Evolutionary conservation across 306 rosid species (phyloP).

Genomic region (Ceratonia siliqua): DNA sequence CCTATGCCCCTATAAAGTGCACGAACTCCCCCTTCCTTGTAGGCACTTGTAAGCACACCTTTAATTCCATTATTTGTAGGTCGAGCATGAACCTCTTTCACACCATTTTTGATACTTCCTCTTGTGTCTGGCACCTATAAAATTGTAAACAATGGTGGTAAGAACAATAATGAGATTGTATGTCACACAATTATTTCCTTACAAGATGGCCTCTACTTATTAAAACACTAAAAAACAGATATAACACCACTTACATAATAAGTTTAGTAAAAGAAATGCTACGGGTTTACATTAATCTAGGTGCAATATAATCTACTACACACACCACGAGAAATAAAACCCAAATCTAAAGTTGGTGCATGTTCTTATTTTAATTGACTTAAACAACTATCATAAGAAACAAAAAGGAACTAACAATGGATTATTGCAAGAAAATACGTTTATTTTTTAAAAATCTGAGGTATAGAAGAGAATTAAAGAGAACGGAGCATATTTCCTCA

Average conservation of each 20-base stretch:
- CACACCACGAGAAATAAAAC: not conserved
- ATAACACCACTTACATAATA: slow-evolving; percentile 3
- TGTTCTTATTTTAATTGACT: not conserved
- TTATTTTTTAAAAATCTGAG: not conserved
- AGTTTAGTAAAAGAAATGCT: not conserved
- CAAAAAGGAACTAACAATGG: not conserved
- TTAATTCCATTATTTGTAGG: slow-evolving; percentile 61
- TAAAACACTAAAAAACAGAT: not conserved
- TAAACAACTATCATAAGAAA: not conserved
- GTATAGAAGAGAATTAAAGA: slow-evolving; percentile 16
- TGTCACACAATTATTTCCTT: not conserved
- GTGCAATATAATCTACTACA: slow-evolving; percentile 1
- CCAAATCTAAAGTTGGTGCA: slow-evolving; percentile 2
- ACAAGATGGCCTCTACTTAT: slow-evolving; percentile 14
- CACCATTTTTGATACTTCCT: slow-evolving; percentile 46
- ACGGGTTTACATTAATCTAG: slow-evolving; percentile 8
- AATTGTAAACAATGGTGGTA: slow-evolving; percentile 13
- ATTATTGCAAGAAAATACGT: not conserved
- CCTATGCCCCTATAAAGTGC: slow-evolving; percentile 91
- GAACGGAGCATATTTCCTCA: not conserved
- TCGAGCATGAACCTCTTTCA: slow-evolving; percentile 48
- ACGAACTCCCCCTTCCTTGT: slow-evolving; percentile 79
- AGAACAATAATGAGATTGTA: not conserved
- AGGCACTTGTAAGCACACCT: slow-evolving; percentile 72
- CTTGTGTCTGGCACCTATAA: slow-evolving; percentile 62